Evolutionary conservation across 202 grass and related monocot genomes (phyloP), one percentile per base, ranked within the genome.

Genomic region (Sporobolus alterniflorus): DNA sequence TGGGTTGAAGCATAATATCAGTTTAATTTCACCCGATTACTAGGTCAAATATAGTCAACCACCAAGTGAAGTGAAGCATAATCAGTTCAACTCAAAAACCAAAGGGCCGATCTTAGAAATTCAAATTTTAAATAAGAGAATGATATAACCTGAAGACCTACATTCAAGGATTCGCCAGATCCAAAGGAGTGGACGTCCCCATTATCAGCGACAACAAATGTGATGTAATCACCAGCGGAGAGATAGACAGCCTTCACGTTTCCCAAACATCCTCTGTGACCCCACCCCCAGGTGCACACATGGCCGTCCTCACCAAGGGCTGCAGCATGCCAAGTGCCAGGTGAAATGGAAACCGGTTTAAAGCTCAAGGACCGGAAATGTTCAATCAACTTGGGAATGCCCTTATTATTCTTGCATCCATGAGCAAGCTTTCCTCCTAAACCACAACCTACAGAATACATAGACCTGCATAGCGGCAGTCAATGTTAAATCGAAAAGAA

Each of bases 371-470:
- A 42, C 74, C 74, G 77, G 43, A 94, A 94, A 36, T 92, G 84
- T 74, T 82, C 84, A 34, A 94, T 83, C 89, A 90, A 64, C 51
- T 79, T 74, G 29, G 89, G 82, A 3, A 73, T 40, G 16, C 76
- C 88, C 74, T 69, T 73, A 11, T 83, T 84, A 5, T 56, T 59
- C 71, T 66, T 88, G 64, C 85, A 83, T 54, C 92, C 89, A 74
- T 94, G 89, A 44, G 89, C 92, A 77, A 92, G 92, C 71, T 94
- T 94, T 62, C 92, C 92, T 59, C 92, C 92, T 77, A 92, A 80
- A 62, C 92, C 92, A 88, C 92, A 94, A 9, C 92, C 92, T 42
- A 94, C 59, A 49, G 92, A 92, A 63, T 94, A 94, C n/a, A 94
- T 89, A 51, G 89, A 90, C 89, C 92, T 94, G 89, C 76, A 82